Evolutionary conservation across 306 rosid genomes (phyloP).

Genomic region (Macrotyloma uniflorum): DNA sequence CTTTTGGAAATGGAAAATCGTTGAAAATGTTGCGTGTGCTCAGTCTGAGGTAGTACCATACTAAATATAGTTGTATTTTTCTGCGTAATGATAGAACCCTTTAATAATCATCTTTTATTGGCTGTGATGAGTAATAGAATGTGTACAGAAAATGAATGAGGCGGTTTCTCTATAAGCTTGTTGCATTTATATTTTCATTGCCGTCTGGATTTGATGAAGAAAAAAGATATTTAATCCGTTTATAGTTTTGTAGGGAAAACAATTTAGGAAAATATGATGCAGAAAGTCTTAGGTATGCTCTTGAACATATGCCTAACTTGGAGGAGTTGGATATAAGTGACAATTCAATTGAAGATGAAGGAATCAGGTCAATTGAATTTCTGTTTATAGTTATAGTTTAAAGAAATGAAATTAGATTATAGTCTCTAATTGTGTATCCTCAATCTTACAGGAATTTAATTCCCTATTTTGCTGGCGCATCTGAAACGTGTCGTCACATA

Average conservation of each 20-base stretch:
- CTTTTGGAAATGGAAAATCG: slow-evolving; percentile 54
- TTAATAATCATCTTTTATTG: slow-evolving; percentile 13
- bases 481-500: slow-evolving; percentile 53
- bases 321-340: slow-evolving; percentile 92
- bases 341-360: slow-evolving; percentile 74
- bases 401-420: slow-evolving; percentile 18
- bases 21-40: slow-evolving; percentile 75
- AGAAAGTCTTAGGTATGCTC: slow-evolving; percentile 65
- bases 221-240: slow-evolving; percentile 39
- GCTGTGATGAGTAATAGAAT: slow-evolving; percentile 9
- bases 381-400: slow-evolving; percentile 31
- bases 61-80: slow-evolving; percentile 32
- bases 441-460: slow-evolving; percentile 65
- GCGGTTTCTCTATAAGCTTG: slow-evolving; percentile 18
- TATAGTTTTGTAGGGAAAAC: slow-evolving; percentile 61
- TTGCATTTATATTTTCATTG: slow-evolving; percentile 19
- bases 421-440: slow-evolving; percentile 45
- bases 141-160: slow-evolving; percentile 19
- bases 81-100: slow-evolving; percentile 17
- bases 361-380: slow-evolving; percentile 67
- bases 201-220: slow-evolving; percentile 16
- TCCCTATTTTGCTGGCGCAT: slow-evolving; percentile 64
- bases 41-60: slow-evolving; percentile 68
- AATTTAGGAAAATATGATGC: slow-evolving; percentile 64
- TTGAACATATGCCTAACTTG: slow-evolving; percentile 68